A percentile compares a stretch with the other conserved stretches of the same genome.
phyloP scores from a whole-genome alignment of 495 filamentous ascomycete species.

The Antarctomyces pellizariae region DNA sequence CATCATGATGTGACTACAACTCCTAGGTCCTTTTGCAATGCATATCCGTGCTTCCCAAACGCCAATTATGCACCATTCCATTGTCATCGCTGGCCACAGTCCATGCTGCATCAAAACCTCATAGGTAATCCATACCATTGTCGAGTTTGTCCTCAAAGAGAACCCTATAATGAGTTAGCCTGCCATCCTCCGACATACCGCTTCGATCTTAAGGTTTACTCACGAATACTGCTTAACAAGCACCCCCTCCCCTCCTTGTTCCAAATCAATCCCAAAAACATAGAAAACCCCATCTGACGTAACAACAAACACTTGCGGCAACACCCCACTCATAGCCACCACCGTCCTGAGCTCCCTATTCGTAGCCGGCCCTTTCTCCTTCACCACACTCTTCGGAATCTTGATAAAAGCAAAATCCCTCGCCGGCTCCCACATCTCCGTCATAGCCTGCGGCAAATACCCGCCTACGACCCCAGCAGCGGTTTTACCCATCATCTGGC shows the following conservation, averaged over 20 bases:
- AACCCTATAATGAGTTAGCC: too few relatives aligned
- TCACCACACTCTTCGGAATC: constrained; percentile 41
- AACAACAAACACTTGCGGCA: constrained; percentile 92
- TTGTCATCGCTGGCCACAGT: too few relatives aligned
- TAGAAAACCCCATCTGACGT: constrained; percentile 90
- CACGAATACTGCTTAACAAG: constrained; percentile 77
- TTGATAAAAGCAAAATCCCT: constrained; percentile 94
- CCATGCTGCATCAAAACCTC: too few relatives aligned
- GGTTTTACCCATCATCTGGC: constrained; percentile 77
- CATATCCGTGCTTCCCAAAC: too few relatives aligned
- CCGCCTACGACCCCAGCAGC: constrained; percentile 75
- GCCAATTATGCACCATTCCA: too few relatives aligned
- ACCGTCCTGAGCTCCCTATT: constrained; percentile 47
- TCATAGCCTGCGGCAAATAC: constrained; percentile 76
- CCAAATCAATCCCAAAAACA: constrained; percentile 84
- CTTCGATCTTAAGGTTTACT: too few relatives aligned
- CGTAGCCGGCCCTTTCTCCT: constrained; percentile 16
- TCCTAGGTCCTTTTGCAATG: too few relatives aligned
- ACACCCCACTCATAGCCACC: constrained; percentile 82
- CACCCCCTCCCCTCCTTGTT: constrained; percentile 83
- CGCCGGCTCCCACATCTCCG: constrained; percentile 91
- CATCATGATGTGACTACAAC: too few relatives aligned
- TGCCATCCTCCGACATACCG: too few relatives aligned
- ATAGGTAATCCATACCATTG: too few relatives aligned
- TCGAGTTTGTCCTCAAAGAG: too few relatives aligned